Base-by-base conservation (phyloP, 306 rosid species). In the Boehmeria nivea region DNA sequence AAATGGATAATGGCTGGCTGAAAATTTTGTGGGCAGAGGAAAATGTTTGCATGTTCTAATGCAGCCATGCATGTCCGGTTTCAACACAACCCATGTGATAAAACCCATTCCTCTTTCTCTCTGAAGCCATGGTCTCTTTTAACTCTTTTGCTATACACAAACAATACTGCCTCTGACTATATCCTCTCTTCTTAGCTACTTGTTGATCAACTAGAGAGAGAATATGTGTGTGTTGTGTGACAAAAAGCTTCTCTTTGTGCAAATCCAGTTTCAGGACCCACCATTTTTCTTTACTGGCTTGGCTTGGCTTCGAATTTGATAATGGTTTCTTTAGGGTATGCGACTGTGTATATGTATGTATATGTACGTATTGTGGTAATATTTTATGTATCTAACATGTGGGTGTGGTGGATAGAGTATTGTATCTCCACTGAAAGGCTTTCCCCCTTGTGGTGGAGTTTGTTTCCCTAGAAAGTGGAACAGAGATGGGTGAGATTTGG, bases 31-130 rank as follows among this genome's bases (percentile, higher is more conserved):
- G 47, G 73, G 71, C 72, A 64, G 63, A 38, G 42, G 21, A 51
- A 55, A 63, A 43, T 75, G 76, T 53, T 43, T 72, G 73, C 77
- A 75, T 72, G 75, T 72, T 67, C 19, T 31, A 23, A 51, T 64
- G 64, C 40, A 65, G 69, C 63, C 62, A 58, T 67, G 63, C 68
- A 79, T 72, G 80, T 69, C 76, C 64, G 77, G 62, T 67, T 65
- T 61, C 64, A n/a, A 59, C 76, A 53, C 75, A 67, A 65, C 78
- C 76, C 64, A 44, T 80, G 72, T 77, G 76, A 66, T 69, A 61
- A 71, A 61, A 72, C 74, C 80, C 73, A 74, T 60, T 55, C 63
- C 67, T 60, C 36, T 56, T 76, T 69, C n/a, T 59, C 71, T 49
- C 8, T 31, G 36, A 31, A n/a, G n/a, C n/a, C n/a, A 31, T 31